These are phyloP conservation scores for Lotus japonicus DNA, from an alignment of 306 rosid genomes.

Conservation along the genomic window DNA sequence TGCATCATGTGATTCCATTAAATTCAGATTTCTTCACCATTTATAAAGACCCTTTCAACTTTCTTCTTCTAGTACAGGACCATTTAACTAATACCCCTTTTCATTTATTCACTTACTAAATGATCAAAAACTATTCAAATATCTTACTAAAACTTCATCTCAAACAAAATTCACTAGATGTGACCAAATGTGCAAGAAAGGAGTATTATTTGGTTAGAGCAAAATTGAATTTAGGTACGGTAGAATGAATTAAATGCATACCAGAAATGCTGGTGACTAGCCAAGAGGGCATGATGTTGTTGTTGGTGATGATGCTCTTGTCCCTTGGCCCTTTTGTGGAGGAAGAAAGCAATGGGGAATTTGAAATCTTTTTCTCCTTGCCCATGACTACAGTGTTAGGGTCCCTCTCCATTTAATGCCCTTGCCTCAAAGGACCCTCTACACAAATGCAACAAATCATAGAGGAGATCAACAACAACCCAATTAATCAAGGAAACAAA, in stretches of 20 bases:
- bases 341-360: constrained; percentile 9
- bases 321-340: constrained; percentile 23
- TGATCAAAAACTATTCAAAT: background rate
- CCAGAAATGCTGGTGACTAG: constrained; percentile 49
- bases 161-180: background rate
- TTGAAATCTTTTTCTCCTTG: constrained; percentile 22
- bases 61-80: background rate
- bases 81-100: background rate
- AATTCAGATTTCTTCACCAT: constrained; percentile 11
- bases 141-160: background rate
- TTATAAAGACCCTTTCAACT: background rate
- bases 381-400: constrained; percentile 17
- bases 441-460: background rate
- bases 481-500: background rate
- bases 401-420: constrained; percentile 25
- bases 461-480: background rate
- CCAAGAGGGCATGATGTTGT: constrained; percentile 40
- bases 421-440: constrained; percentile 5
- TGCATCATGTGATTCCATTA: constrained; percentile 26
- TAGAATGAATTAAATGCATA: constrained; percentile 21
- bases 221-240: background rate
- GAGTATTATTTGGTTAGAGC: background rate
- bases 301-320: constrained; percentile 13
- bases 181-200: background rate
- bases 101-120: background rate